Evolutionary conservation across 202 grass and related monocot genomes (phyloP), one percentile per base, ranked within the genome.

Genomic region (Saccharum hybrid): DNA sequence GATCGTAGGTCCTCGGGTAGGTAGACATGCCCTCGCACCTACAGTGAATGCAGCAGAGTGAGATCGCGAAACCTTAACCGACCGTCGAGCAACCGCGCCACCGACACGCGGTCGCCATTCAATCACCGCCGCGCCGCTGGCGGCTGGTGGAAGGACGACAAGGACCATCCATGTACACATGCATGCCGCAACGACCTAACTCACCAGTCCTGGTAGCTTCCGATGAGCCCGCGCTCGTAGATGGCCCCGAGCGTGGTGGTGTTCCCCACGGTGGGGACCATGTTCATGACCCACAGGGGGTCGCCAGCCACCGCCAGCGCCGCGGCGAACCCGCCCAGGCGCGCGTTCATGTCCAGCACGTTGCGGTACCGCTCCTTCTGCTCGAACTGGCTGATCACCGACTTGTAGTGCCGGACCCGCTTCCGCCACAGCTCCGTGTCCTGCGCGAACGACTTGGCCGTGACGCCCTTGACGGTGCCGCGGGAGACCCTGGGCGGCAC

Each of bases 21-120:
- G 94, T 97, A 4, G 94, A 94, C 84, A 91, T 90, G 60, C 90
- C 94, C 74, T 97, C 92, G 13, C 94, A 97, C 92, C 92, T 92
- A 77, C 77, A 71, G 81, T 46, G 31, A 87, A 86, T 42, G 39
- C 61, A 41, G 38, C 39, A 86, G 19, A 28, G 36, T 16, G n/a
- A 74, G 79, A 86, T 74, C 39, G 42, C 62, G 36, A 68, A n/a
- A 63, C 60, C 60, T 22, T 22, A 28, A 63, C 43, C 43, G 28
- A 10, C 80, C 1, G 21, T 31, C 78, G 63, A 15, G 2, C 65
- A 13, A 74, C 33, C 39, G 66, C 11, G 59, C 19, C 81, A 75
- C 87, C 78, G 74, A 82, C 83, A 21, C 41, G 13, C 61, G 54
- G 72, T 42, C 45, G 89, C 46, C 66, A 79, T 21, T 66, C 2